These are phyloP conservation scores for Hyaloscypha finlandica DNA, from an alignment of 495 filamentous ascomycete genomes.

Conservation along the genomic window DNA sequence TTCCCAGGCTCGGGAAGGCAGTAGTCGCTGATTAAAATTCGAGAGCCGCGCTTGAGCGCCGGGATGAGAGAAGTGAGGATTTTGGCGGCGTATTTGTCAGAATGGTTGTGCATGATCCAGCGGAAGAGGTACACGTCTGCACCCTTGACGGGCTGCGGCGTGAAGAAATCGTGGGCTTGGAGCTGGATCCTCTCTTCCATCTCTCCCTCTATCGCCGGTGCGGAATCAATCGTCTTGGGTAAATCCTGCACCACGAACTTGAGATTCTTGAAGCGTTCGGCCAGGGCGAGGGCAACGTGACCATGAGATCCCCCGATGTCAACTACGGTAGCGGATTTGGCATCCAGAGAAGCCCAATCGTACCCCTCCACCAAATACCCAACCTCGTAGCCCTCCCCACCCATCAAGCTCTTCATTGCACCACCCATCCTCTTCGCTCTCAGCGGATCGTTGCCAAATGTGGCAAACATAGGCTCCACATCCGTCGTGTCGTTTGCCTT, in stretches of 20 bases:
- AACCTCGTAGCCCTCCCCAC: slow-evolving; percentile 52
- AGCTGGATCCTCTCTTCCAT: slow-evolving; percentile 46
- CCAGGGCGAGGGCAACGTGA: slow-evolving; percentile 52
- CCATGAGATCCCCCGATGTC: slow-evolving; percentile 60
- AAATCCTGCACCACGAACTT: slow-evolving; percentile 62
- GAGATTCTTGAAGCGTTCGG: slow-evolving; percentile 45
- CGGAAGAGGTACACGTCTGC: slow-evolving; percentile 60
- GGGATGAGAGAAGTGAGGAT: slow-evolving; percentile 55
- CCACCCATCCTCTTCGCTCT: slow-evolving; percentile 51
- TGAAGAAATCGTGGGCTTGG: slow-evolving; percentile 56
- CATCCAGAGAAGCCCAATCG: slow-evolving; percentile 45
- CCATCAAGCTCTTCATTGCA: slow-evolving; percentile 52
- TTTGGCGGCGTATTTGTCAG: slow-evolving; percentile 55
- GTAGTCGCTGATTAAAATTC: slow-evolving; percentile 54
- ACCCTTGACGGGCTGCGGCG: slow-evolving; percentile 50
- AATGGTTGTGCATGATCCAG: slow-evolving; percentile 62
- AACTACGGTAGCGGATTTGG: slow-evolving; percentile 45
- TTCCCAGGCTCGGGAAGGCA: slow-evolving; percentile 46
- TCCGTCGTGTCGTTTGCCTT: slow-evolving; percentile 48
- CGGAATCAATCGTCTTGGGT: slow-evolving; percentile 45
- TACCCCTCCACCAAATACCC: slow-evolving; percentile 46
- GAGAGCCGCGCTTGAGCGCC: slow-evolving; percentile 54
- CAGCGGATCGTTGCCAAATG: slow-evolving; percentile 46
- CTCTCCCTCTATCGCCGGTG: slow-evolving; percentile 42
- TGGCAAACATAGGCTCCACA: slow-evolving; percentile 52